phyloP scores from a whole-genome alignment of 1,139 yeast genomes.

The Protomyces gravidus region DNA sequence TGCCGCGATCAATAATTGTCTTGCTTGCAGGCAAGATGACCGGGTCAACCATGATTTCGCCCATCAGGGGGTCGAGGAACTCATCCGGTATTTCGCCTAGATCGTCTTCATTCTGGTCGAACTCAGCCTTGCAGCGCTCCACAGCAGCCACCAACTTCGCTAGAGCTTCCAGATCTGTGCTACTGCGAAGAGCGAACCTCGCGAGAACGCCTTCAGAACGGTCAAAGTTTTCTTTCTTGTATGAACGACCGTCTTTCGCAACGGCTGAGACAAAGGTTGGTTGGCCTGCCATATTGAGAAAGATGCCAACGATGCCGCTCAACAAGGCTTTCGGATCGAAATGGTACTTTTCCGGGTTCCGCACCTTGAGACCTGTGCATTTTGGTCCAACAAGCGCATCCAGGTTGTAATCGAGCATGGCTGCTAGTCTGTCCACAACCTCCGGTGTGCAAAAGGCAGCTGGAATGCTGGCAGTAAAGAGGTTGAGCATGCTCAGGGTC shows the following conservation, averaged over 20 bases:
- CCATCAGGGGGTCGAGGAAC: slow-evolving; percentile 94
- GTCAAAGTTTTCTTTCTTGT: slow-evolving; percentile 57
- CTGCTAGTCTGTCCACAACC: slow-evolving; percentile 87
- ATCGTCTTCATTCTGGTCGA: slow-evolving; percentile 53
- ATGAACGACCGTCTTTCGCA: slow-evolving; percentile 87
- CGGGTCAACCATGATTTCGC: slow-evolving; percentile 90
- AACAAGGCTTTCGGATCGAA: slow-evolving; percentile 76
- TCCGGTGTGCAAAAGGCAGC: slow-evolving; percentile 81
- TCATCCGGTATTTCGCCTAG: slow-evolving; percentile 95
- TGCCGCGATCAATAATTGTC: slow-evolving; percentile 78
- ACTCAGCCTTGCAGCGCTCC: slow-evolving; percentile 52
- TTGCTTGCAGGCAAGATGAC: slow-evolving; percentile 83
- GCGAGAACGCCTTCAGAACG: slow-evolving; percentile 66
- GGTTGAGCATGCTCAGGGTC: slow-evolving; percentile 69
- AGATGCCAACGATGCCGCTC: slow-evolving; percentile 66
- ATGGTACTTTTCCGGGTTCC: slow-evolving; percentile 73
- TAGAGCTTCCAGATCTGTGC: slow-evolving; percentile 53
- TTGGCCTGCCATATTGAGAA: slow-evolving; percentile 63
- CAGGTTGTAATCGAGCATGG: slow-evolving; percentile 89
- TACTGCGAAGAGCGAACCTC: slow-evolving; percentile 52
- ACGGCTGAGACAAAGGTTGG: slow-evolving; percentile 69
- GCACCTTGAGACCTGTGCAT: slow-evolving; percentile 81
- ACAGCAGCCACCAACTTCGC: slow-evolving; percentile 59
- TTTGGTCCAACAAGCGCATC: slow-evolving; percentile 91
- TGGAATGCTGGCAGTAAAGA: slow-evolving; percentile 84